Evolutionary conservation across 2,329 filamentous ascomycete genomes (phyloP).

Genomic region (Ophiocordyceps unilateralis): DNA sequence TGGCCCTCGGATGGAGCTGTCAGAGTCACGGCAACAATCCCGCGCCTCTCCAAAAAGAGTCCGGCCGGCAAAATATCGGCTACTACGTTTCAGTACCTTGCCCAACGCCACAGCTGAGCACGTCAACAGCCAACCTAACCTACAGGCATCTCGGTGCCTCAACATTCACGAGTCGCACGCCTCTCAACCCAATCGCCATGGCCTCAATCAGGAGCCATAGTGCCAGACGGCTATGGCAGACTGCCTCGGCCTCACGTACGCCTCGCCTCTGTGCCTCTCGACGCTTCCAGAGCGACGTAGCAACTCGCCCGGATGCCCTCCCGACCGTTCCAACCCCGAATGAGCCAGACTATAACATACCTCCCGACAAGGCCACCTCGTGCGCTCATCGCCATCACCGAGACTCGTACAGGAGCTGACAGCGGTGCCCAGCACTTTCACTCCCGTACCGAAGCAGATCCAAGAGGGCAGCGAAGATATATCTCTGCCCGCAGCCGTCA

Average conservation of each 20-base stretch:
- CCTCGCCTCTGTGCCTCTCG: constrained; percentile 26
- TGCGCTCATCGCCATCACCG: constrained; percentile 21
- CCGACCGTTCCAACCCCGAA: constrained; percentile 30
- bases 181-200: constrained; percentile 28
- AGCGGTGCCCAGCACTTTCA: constrained; percentile 50
- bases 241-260: constrained; percentile 19
- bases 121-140: not conserved
- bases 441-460: constrained; percentile 73
- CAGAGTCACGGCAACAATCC: not conserved
- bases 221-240: constrained; percentile 33
- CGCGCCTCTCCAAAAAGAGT: not conserved
- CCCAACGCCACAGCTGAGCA: no score
- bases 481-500: constrained; percentile 64
- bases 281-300: constrained; percentile 36
- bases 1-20: not conserved
- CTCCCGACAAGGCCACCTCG: constrained; percentile 82
- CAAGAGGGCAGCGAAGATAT: constrained; percentile 80
- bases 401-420: not conserved
- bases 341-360: constrained; percentile 65
- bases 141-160: not conserved
- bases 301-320: constrained; percentile 21
- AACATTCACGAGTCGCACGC: not conserved
- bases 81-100: no score
- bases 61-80: not conserved
- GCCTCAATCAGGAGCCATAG: constrained; percentile 44